phyloP scores from a whole-genome alignment of 2,329 filamentous ascomycete genomes.

The Didymella exigua region DNA sequence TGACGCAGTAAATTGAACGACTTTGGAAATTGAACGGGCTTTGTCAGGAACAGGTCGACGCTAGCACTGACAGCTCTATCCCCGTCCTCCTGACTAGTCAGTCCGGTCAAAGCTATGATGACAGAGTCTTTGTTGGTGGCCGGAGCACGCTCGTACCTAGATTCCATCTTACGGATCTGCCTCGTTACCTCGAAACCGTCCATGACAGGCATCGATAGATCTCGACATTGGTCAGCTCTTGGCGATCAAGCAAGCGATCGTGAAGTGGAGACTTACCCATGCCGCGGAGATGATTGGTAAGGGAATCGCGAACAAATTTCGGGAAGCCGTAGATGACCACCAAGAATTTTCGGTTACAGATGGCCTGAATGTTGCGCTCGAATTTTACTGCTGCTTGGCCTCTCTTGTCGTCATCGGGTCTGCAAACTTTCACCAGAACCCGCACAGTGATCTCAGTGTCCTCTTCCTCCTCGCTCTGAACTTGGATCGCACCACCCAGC shows the following conservation, averaged over 20 bases:
- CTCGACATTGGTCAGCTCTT: background rate
- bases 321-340: slow-evolving; percentile 17
- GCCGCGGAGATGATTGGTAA: slow-evolving; percentile 11
- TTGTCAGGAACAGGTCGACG: slow-evolving; percentile 29
- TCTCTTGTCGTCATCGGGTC: background rate
- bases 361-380: background rate
- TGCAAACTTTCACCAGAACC: slow-evolving; percentile 4
- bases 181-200: slow-evolving; percentile 35
- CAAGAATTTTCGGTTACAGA: slow-evolving; percentile 5
- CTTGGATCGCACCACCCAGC: slow-evolving; percentile 24
- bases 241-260: background rate
- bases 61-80: slow-evolving; percentile 25
- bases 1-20: slow-evolving; percentile 11
- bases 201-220: slow-evolving; percentile 42
- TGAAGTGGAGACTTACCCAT: slow-evolving; percentile 19
- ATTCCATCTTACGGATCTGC: slow-evolving; percentile 28
- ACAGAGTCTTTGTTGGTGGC: background rate
- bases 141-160: background rate
- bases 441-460: slow-evolving; percentile 9
- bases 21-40: slow-evolving; percentile 27
- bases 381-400: background rate
- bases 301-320: slow-evolving; percentile 1
- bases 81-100: slow-evolving; percentile 19
- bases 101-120: slow-evolving; percentile 28
- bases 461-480: slow-evolving; percentile 9